These are phyloP conservation scores for Pythium volutum DNA, from an alignment of 352 stramenopile genomes.

Conservation along the genomic window DNA sequence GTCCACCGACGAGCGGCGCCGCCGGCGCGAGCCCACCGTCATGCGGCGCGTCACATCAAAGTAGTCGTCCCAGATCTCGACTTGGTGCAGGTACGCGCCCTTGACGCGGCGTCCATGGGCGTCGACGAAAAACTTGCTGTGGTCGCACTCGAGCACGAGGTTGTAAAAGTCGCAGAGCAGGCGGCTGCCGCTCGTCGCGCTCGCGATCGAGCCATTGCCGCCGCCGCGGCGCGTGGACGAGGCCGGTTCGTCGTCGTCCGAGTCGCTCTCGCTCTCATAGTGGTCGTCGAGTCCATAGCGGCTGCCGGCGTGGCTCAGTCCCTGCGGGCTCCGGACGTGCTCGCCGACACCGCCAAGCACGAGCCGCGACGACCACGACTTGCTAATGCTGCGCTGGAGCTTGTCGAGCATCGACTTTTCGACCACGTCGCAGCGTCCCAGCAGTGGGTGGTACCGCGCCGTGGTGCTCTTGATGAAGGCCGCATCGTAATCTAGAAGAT, in stretches of 20 bases:
- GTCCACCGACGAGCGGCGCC: slow-evolving; percentile 21
- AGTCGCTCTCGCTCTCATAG: slow-evolving; percentile 26
- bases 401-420: slow-evolving; percentile 46
- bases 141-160: slow-evolving; percentile 67
- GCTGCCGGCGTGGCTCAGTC: slow-evolving; percentile 8
- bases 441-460: slow-evolving; percentile 23
- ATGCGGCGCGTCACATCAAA: slow-evolving; percentile 31
- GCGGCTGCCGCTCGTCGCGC: slow-evolving; percentile 62
- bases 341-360: background rate
- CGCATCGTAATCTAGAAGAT: slow-evolving; percentile 14
- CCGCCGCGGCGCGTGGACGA: background rate
- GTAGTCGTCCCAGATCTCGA: slow-evolving; percentile 63
- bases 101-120: slow-evolving; percentile 45
- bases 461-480: slow-evolving; percentile 14
- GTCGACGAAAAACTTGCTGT: slow-evolving; percentile 66
- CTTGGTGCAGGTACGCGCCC: slow-evolving; percentile 43
- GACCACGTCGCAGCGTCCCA: slow-evolving; percentile 21
- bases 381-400: slow-evolving; percentile 53
- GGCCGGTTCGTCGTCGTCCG: slow-evolving; percentile 9
- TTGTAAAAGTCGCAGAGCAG: slow-evolving; percentile 83
- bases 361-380: slow-evolving; percentile 26
- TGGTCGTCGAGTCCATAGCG: slow-evolving; percentile 12
- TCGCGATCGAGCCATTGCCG: slow-evolving; percentile 26
- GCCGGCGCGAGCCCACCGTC: slow-evolving; percentile 15
- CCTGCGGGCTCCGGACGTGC: slow-evolving; percentile 2